Evolutionary conservation across 257 asterid genomes (phyloP), one percentile per base, ranked within the genome.

Genomic region (Leptodermis oblonga): DNA sequence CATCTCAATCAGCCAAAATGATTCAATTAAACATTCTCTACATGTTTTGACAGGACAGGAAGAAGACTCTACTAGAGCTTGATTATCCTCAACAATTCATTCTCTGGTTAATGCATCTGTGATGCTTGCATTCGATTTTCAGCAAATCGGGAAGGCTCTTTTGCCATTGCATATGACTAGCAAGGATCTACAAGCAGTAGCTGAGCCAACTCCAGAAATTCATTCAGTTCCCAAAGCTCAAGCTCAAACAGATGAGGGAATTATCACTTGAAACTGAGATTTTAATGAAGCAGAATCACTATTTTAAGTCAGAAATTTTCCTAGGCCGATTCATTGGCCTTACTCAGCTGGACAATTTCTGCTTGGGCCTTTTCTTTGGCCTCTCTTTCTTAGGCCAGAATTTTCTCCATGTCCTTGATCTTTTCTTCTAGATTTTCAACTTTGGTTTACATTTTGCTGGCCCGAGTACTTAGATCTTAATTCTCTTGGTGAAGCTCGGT

Each of bases 71-170:
- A 60, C 75, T 78, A 72, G 81, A 89, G 82, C 71, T 94, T 26
- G 95, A 86, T 34, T 96, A 87, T 39, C 43, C 8, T 18, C 6
- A n/a, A n/a, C n/a, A n/a, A n/a, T n/a, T n/a, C n/a, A n/a, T 20
- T 18, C 23, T 49, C 17, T 15, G 3, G 9, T 10, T 7, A 49
- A 49, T 10, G n/a, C 39, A n/a, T n/a, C n/a, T 7, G 48, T 48
- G 46, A 48, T 48, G 22, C 17, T 23, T 37, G 7, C n/a, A 13
- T 43, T 30, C 36, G n/a, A 42, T 34, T 70, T 45, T 65, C 85
- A 91, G 97, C 78, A 87, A 87, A 91, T 94, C 2, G 97, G 97
- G 76, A 89, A 76, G 86, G 95, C 97, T 39, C 83, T 94, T 77
- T 86, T 94, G 63, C 96, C 99, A n/a, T 62, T 81, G 10, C 18